Evolutionary conservation across 257 asterid genomes (phyloP).

Genomic region (Nicotiana attenuata): DNA sequence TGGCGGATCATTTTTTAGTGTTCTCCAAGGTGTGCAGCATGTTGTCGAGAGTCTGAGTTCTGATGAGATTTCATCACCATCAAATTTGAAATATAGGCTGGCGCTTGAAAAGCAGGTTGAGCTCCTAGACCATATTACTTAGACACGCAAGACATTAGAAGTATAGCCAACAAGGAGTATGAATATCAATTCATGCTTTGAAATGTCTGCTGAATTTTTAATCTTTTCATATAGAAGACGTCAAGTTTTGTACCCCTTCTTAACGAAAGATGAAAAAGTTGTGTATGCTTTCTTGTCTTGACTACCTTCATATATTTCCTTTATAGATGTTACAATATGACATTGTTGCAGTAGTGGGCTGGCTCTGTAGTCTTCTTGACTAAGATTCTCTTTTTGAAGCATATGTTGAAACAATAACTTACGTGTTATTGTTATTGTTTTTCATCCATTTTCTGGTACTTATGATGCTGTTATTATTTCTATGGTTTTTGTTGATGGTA

Average conservation of each 20-base stretch:
- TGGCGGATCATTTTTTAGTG: constrained; percentile 69
- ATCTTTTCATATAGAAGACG: neutral
- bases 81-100: constrained; percentile 74
- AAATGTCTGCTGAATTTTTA: neutral
- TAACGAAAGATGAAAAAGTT: neutral
- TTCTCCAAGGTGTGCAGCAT: constrained; percentile 70
- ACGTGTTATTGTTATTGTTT: too few species aligned
- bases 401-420: neutral
- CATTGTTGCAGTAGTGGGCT: neutral
- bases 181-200: neutral
- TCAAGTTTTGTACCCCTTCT: neutral
- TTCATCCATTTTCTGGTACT: too few species aligned
- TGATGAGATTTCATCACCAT: constrained; percentile 65
- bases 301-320: neutral
- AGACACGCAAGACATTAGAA: neutral
- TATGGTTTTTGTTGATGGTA: too few species aligned
- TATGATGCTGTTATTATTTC: too few species aligned
- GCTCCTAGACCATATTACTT: neutral
- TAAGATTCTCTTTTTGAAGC: neutral
- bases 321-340: neutral
- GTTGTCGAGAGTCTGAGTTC: constrained; percentile 72
- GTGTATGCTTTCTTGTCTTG: neutral
- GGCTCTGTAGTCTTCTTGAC: neutral
- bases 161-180: neutral
- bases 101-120: constrained; percentile 93